A percentile compares a stretch with the other conserved stretches of the same genome.
Conservation (phyloP, 2,329 filamentous ascomycete species). For the Fusarium pseudocircinatum region DNA sequence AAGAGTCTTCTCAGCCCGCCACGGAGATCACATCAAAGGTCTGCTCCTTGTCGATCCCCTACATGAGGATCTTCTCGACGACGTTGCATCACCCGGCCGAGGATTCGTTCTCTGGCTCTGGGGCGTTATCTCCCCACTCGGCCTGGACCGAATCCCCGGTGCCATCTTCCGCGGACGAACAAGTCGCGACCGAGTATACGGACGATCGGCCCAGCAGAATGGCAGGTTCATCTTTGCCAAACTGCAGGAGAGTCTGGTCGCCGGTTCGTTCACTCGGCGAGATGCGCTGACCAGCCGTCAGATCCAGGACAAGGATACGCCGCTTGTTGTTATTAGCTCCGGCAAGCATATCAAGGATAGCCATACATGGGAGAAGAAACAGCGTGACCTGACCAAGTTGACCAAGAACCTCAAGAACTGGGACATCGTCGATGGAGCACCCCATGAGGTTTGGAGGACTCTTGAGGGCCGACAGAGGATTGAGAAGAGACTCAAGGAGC, state of each 20-base stretch:
- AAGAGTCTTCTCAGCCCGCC: constrained; percentile 88
- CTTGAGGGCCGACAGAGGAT: constrained; percentile 76
- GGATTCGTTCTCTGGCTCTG: constrained; percentile 89
- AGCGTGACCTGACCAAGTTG: constrained; percentile 82
- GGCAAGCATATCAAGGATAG: constrained; percentile 75
- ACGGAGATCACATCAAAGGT: constrained; percentile 77
- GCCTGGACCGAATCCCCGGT: constrained; percentile 80
- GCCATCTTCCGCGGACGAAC: constrained; percentile 84
- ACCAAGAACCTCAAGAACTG: constrained; percentile 83
- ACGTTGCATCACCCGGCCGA: constrained; percentile 71
- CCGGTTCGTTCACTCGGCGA: constrained; percentile 82
- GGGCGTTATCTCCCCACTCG: constrained; percentile 87
- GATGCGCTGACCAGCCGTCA: constrained; percentile 82
- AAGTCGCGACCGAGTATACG: constrained; percentile 86
- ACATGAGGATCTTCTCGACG: constrained; percentile 84
- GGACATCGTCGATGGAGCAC: constrained; percentile 87
- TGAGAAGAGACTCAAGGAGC: constrained; percentile 78
- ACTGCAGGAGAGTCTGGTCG: constrained; percentile 91
- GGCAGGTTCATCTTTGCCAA: constrained; percentile 90
- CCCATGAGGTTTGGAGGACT: constrained; percentile 87
- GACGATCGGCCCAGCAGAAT: constrained; percentile 78
- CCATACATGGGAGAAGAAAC: constrained; percentile 81
- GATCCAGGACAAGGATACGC: constrained; percentile 80
- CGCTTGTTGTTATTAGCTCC: constrained; percentile 84
- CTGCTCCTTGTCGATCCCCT: constrained; percentile 87